Base-by-base conservation (phyloP, 208 protist species). In the Leishmania tarentolae region DNA sequence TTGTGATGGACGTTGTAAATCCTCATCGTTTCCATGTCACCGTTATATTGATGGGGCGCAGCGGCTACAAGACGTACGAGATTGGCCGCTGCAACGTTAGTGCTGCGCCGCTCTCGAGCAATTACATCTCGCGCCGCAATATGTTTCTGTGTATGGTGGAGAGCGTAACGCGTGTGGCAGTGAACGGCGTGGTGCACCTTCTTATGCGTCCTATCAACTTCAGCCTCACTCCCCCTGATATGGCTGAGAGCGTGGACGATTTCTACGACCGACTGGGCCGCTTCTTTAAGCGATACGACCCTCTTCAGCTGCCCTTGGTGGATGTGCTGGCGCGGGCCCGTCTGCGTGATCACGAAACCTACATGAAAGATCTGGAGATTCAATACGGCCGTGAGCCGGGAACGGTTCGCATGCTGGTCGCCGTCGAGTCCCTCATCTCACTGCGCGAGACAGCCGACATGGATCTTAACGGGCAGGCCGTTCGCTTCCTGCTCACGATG, bases 281-380 rank as follows among this genome's bases (percentile, higher is more conserved):
- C 59, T 97, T 95, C 80, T 95, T 96, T 66, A 86, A 87, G 56
- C 87, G 91, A 13, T 97, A 97, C 84, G 92, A 97, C 75, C 83
- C 82, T 15, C 68, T 84, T n/a, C 86, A 82, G 21, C 74, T 97
- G 75, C 88, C 87, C 46, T 40, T 88, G 65, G 83, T 97, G 47
- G 94, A 97, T 73, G 19, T 75, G 73, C 74, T 94, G 79, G 83
- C 94, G 28, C 79, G 83, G 44, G 56, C 84, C 28, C 92, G 89
- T 31, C 70, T 89, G 53, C n/a, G 53, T 59, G 72, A 86, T 19
- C 61, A 94, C 46, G 90, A 95, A 40, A 78, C 89, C 9, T 90
- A 94, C 42, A 94, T 97, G 92, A 72, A 87, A 50, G 89, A 95
- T 73, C 79, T 96, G 28, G 88, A 95, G 61, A 79, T 92, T 52